Evolutionary conservation across 768 basidiomycete species (phyloP).

Genomic region (Boletus huronensis): DNA sequence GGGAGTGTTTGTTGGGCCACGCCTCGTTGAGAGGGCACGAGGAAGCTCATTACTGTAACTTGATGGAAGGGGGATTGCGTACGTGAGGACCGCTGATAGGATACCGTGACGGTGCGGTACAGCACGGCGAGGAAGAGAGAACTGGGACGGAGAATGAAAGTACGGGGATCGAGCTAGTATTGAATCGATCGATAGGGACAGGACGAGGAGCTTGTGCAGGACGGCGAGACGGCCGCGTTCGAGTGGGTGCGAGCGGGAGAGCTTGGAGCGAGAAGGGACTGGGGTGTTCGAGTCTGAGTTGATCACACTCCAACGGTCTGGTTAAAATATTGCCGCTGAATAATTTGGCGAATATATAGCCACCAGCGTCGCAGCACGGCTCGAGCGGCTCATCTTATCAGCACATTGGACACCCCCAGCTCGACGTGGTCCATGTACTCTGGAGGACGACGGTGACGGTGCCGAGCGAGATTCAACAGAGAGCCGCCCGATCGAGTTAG

Average conservation of each 20-base stretch:
- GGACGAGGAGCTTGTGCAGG: not conserved
- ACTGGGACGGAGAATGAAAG: conserved; percentile 18
- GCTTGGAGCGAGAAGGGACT: not conserved
- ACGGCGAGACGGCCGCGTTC: not conserved
- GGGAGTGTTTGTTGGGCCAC: conserved; percentile 24
- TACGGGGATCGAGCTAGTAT: conserved; percentile 15
- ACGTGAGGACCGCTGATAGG: conserved; percentile 21
- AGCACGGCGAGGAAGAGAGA: conserved; percentile 9
- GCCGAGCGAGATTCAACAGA: conserved; percentile 16
- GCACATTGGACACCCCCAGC: not conserved
- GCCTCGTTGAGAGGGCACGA: conserved; percentile 36
- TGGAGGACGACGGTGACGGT: conserved; percentile 16
- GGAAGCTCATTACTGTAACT: conserved; percentile 30
- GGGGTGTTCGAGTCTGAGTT: conserved; percentile 23
- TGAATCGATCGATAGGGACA: conserved; percentile 14
- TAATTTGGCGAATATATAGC: conserved; percentile 11
- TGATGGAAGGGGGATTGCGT: conserved; percentile 22
- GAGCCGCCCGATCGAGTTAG: conserved; percentile 26
- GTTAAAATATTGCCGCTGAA: conserved; percentile 28
- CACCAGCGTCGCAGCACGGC: conserved; percentile 1
- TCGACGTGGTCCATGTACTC: conserved; percentile 2
- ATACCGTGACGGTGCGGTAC: conserved; percentile 14
- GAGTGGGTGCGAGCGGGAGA: not conserved
- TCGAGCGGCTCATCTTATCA: not conserved
- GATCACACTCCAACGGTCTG: conserved; percentile 10